Conservation (phyloP, 2,329 filamentous ascomycete genomes). For the Metarhizium album region DNA sequence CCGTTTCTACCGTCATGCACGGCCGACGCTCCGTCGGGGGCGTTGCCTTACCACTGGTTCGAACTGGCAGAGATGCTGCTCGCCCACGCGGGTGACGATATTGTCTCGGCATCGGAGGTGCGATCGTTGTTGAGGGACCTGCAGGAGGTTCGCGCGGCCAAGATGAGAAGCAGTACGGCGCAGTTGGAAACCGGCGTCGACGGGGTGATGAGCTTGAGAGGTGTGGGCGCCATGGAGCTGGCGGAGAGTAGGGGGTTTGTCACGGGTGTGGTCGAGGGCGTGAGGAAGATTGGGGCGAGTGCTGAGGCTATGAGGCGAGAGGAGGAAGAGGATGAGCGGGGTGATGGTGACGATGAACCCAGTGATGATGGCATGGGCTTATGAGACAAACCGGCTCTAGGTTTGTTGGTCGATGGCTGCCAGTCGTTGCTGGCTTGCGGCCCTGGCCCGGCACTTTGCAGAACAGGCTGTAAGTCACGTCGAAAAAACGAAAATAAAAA, state of each 20-base stretch:
- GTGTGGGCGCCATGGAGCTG: constrained; percentile 88
- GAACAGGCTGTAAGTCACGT: too few species aligned
- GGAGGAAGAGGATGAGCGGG: constrained; percentile 57
- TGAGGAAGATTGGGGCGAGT: constrained; percentile 73
- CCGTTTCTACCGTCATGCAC: constrained; percentile 74
- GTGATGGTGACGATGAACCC: constrained; percentile 52
- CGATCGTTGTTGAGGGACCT: constrained; percentile 68
- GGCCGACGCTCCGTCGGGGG: constrained; percentile 53
- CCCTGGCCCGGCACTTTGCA: too few species aligned
- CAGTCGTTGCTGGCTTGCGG: too few species aligned
- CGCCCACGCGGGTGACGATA: constrained; percentile 74
- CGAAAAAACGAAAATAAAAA: too few species aligned
- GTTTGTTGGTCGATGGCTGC: not conserved
- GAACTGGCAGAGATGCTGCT: constrained; percentile 83
- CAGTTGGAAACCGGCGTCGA: constrained; percentile 60
- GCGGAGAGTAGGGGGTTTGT: constrained; percentile 80
- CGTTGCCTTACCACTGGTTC: constrained; percentile 90
- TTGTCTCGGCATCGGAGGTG: constrained; percentile 62
- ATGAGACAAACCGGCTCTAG: constrained; percentile 10
- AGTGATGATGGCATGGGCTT: constrained; percentile 44
- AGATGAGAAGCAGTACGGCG: constrained; percentile 67
- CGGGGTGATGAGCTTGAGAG: constrained; percentile 57
- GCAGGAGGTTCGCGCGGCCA: constrained; percentile 79
- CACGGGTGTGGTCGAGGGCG: constrained; percentile 73
- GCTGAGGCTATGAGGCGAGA: constrained; percentile 69